A percentile compares a stretch with the other conserved stretches of the same genome.
Evolutionary conservation across 2,329 filamentous ascomycete genomes (phyloP).

Genomic region (Ascochyta koolunga): DNA sequence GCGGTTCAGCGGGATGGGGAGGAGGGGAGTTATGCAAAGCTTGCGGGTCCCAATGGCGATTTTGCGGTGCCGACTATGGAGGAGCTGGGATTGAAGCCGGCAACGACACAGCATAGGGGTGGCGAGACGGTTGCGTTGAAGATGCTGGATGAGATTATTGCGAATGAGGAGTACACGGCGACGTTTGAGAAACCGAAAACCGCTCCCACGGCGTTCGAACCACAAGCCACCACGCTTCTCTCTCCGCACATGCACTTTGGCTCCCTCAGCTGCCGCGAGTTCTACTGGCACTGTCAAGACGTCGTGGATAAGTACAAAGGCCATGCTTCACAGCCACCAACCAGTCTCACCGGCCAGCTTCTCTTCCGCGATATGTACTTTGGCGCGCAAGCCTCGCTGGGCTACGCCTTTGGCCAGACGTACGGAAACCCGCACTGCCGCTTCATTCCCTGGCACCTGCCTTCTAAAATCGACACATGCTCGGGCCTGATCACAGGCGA

Average conservation of each 20-base stretch:
- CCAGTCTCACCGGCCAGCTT: conserved; percentile 74
- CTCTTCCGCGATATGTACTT: conserved; percentile 87
- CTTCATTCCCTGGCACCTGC: conserved; percentile 82
- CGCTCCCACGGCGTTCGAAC: conserved; percentile 74
- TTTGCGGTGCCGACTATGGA: conserved; percentile 74
- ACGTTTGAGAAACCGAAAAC: conserved; percentile 79
- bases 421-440: conserved; percentile 69
- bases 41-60: conserved; percentile 71
- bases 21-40: conserved; percentile 64
- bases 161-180: conserved; percentile 69
- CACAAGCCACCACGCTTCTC: conserved; percentile 74
- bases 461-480: conserved; percentile 60
- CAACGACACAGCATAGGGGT: conserved; percentile 71
- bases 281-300: conserved; percentile 74
- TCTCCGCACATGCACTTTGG: conserved; percentile 79
- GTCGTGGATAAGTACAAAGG: conserved; percentile 64
- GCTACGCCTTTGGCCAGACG: conserved; percentile 68
- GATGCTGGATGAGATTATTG: conserved; percentile 64
- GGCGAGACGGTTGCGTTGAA: conserved; percentile 71
- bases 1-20: conserved; percentile 57
- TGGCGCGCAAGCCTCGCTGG: conserved; percentile 72
- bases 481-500: conserved; percentile 59
- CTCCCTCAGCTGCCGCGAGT: conserved; percentile 70
- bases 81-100: conserved; percentile 67
- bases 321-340: conserved; percentile 63